Conservation (phyloP, 2,329 filamentous ascomycete species). For the Phyllosticta paracitricarpa region DNA sequence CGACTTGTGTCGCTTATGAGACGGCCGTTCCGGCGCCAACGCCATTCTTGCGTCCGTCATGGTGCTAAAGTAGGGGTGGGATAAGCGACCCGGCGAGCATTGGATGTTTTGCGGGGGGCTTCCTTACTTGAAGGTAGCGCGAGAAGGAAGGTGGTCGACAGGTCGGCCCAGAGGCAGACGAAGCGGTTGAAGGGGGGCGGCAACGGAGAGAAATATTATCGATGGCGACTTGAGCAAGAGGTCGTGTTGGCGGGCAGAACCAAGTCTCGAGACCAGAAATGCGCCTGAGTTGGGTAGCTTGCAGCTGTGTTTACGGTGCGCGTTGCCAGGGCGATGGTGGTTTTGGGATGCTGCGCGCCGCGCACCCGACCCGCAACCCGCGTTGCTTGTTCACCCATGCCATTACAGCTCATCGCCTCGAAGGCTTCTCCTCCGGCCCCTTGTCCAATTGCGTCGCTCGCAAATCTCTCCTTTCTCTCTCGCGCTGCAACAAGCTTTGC, state of each 20-base stretch:
- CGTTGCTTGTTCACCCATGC: background rate
- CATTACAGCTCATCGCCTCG: background rate
- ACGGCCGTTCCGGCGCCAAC: constrained; percentile 6
- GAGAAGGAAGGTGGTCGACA: constrained; percentile 1
- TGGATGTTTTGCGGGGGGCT: background rate
- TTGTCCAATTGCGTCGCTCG: background rate
- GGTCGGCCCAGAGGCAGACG: background rate
- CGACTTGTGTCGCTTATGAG: constrained; percentile 31
- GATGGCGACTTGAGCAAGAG: background rate
- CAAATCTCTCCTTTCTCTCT: background rate
- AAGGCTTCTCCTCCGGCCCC: background rate
- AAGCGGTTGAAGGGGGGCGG: background rate
- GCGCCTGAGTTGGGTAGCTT: background rate
- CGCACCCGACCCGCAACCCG: background rate
- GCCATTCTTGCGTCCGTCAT: constrained; percentile 6
- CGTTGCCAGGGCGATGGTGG: background rate
- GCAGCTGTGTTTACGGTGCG: background rate
- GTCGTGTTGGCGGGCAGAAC: background rate
- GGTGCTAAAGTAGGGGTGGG: background rate
- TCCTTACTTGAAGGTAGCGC: background rate
- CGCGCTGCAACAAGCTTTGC: background rate
- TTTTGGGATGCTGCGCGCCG: background rate
- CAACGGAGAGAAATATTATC: constrained; percentile 1
- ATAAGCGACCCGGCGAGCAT: background rate
- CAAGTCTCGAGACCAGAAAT: background rate